A percentile compares a stretch with the other conserved stretches of the same genome.
Conservation (phyloP, 768 basidiomycete genomes). For the Leccinum obscurum region DNA sequence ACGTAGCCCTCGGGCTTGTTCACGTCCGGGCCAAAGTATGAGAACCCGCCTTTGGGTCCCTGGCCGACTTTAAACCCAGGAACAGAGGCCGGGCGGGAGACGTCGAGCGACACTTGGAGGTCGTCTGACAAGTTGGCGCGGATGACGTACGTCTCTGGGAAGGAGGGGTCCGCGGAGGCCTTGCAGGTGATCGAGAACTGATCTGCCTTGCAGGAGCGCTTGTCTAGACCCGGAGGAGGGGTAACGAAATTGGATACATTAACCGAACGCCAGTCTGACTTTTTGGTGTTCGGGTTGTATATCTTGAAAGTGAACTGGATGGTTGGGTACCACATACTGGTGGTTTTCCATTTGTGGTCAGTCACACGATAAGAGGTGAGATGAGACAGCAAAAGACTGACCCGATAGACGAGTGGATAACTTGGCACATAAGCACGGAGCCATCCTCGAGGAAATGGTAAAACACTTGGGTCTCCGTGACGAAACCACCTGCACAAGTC, state of each 20-base stretch:
- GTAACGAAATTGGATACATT: slow-evolving; percentile 80
- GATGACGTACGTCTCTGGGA: slow-evolving; percentile 78
- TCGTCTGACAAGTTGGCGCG: slow-evolving; percentile 77
- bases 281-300: slow-evolving; percentile 73
- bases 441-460: slow-evolving; percentile 85
- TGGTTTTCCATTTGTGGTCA: slow-evolving; percentile 10
- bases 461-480: slow-evolving; percentile 87
- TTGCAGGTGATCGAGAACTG: slow-evolving; percentile 77
- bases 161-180: slow-evolving; percentile 51
- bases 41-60: slow-evolving; percentile 84
- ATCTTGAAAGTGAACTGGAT: slow-evolving; percentile 94
- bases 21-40: slow-evolving; percentile 77
- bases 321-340: slow-evolving; percentile 88
- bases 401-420: slow-evolving; percentile 90
- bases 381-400: slow-evolving; percentile 41
- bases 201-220: slow-evolving; percentile 83
- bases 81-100: slow-evolving; percentile 64
- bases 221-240: slow-evolving; percentile 77
- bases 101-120: slow-evolving; percentile 75
- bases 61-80: slow-evolving; percentile 92
- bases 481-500: slow-evolving; percentile 80
- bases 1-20: slow-evolving; percentile 81
- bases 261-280: slow-evolving; percentile 81
- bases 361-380: slow-evolving; percentile 3
- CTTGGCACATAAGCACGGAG: slow-evolving; percentile 72